These are phyloP conservation scores for Emergomyces orientalis DNA, from an alignment of 2,329 filamentous ascomycete species.

Conservation along the genomic window DNA sequence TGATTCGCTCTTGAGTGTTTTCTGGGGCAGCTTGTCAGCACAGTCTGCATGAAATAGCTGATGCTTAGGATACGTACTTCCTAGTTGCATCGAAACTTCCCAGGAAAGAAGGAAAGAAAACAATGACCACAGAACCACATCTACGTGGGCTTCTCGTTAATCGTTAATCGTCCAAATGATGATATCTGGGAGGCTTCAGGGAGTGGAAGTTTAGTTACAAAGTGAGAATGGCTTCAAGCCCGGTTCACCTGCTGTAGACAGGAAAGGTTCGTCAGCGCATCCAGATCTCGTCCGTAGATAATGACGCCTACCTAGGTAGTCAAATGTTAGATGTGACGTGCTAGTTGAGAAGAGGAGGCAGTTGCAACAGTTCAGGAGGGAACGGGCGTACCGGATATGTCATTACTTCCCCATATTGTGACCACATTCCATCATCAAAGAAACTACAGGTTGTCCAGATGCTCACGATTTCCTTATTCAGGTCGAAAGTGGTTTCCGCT, in stretches of 20 bases:
- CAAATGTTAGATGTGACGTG: not conserved
- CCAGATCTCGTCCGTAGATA: not conserved
- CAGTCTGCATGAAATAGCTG: not conserved
- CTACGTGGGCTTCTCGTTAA: not conserved
- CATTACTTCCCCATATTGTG: not conserved
- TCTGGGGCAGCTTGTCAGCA: not conserved
- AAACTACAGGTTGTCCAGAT: not conserved
- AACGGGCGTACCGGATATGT: not conserved
- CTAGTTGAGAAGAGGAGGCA: too few species aligned
- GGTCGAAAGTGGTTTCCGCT: conserved; percentile 1
- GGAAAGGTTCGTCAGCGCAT: not conserved
- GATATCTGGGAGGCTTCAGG: not conserved
- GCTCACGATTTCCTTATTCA: not conserved
- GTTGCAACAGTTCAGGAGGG: not conserved
- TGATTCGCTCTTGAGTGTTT: not conserved
- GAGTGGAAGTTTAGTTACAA: not conserved
- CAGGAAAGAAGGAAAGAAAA: not conserved
- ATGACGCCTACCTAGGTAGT: not conserved
- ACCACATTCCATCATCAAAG: not conserved
- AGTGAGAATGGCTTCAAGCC: not conserved
- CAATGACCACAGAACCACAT: not conserved
- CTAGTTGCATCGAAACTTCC: not conserved
- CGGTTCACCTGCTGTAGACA: not conserved
- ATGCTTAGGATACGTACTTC: not conserved
- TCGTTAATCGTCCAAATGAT: not conserved